A percentile compares a stretch with the other conserved stretches of the same genome.
Conservation (phyloP, 164 flowering plant species). For the Paratinospora sagittata region DNA sequence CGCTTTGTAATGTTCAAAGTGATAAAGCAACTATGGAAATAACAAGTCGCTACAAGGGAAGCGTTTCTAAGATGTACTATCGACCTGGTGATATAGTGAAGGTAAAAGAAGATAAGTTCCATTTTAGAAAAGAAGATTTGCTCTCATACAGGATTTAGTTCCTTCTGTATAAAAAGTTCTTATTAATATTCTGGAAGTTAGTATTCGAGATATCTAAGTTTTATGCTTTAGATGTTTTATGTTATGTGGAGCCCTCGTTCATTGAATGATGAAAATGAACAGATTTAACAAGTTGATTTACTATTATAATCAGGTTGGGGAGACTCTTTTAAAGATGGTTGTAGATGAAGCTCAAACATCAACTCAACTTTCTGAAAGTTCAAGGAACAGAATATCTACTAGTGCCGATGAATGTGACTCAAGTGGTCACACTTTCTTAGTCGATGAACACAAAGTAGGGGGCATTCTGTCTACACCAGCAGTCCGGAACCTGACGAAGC, state of each 20-base stretch:
- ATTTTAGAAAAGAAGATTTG: background rate
- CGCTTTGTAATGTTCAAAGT: conserved; percentile 97
- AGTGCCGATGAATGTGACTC: conserved; percentile 22
- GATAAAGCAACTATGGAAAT: conserved; percentile 99
- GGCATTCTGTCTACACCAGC: conserved; percentile 73
- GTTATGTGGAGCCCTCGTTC: background rate
- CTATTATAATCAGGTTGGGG: conserved; percentile 68
- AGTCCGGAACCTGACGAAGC: conserved; percentile 72
- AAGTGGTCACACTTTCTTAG: conserved; percentile 15
- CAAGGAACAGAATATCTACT: conserved; percentile 8
- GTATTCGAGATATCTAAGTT: background rate
- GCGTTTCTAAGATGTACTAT: conserved; percentile 53
- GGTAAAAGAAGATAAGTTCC: conserved; percentile 33
- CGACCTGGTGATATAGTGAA: conserved; percentile 82
- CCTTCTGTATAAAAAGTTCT: background rate
- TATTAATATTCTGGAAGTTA: background rate
- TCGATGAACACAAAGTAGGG: conserved; percentile 16
- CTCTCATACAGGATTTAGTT: background rate
- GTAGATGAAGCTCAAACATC: conserved; percentile 41
- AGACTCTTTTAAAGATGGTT: conserved; percentile 64
- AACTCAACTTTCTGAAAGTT: conserved; percentile 16
- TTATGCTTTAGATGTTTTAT: background rate
- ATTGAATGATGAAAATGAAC: background rate
- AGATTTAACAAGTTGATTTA: background rate
- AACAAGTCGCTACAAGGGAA: conserved; percentile 94